Base-by-base conservation (phyloP, 129 eudicot genomes). In the Centaurea solstitialis region DNA sequence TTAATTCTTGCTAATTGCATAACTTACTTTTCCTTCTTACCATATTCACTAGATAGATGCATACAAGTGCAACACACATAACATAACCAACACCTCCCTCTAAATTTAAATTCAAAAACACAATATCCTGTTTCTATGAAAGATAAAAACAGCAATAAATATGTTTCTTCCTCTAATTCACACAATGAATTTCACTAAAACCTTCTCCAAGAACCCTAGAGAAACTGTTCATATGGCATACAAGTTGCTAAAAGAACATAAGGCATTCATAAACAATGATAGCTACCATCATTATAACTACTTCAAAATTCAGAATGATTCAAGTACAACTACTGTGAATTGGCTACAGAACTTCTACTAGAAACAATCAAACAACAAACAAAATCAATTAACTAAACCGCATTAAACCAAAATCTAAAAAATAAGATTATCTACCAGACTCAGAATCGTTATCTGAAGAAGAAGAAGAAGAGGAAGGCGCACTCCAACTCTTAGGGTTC, bases 401-500 rank as follows among this genome's bases (percentile, higher is more conserved):
- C 74, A 67, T 15, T 39, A 40, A 9, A 26, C 1, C 21, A 77
- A 40, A 28, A 38, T 13, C 61, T 59, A 53, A 21, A 53, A 21
- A 23, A 70, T 57, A 37, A 17, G n/a, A 79, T 47, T 9, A 57
- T 35, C 39, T 82, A 86, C 93, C 97, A 11, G 86, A 76, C 15
- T 64, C 85, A n/a, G 45, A 59, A 59, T 81, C 86, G 41, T 69
- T 77, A 24, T 79, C 92, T 2, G 85, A 84, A 21, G 87, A 81
- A 10, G 85, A 84, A 21, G 87, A 81, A 10, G 94, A 82, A 43
- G 87, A 77, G 8, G 92, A 85, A 43, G 86, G 76, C 12, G 87
- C 10, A 30, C 64, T 75, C 73, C 70, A 70, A 35, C 64, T 79
- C 72, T 83, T 86, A 18, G 91, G 79, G 50, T 81, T 84, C 77